Evolutionary conservation across 371 early-diverging fungal genomes (phyloP).

Genomic region (Lichtheimia ramosa): DNA sequence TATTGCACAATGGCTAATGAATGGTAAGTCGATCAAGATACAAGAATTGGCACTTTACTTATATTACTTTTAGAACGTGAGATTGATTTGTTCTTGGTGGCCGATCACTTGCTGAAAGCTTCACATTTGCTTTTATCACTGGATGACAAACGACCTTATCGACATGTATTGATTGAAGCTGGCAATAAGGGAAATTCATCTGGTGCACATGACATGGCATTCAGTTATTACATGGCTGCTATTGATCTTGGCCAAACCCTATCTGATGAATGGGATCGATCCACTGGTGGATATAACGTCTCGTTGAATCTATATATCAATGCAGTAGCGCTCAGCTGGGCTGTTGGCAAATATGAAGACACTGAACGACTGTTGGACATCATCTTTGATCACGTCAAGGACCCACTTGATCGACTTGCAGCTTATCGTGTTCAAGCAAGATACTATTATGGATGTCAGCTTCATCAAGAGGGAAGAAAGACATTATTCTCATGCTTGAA

Average conservation of each 20-base stretch:
- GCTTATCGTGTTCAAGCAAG: conserved; percentile 39
- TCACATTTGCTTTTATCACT: conserved; percentile 16
- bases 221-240: conserved; percentile 32
- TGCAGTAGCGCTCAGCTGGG: conserved; percentile 37
- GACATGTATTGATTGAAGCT: conserved; percentile 29
- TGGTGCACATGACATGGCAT: conserved; percentile 45
- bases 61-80: conserved; percentile 15
- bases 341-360: conserved; percentile 34
- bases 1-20: conserved; percentile 35
- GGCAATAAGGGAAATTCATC: conserved; percentile 36
- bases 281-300: conserved; percentile 11
- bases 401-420: conserved; percentile 32
- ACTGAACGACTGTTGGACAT: conserved; percentile 26
- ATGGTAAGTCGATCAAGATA: conserved; percentile 14
- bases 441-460: conserved; percentile 33
- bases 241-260: conserved; percentile 16
- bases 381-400: conserved; percentile 30
- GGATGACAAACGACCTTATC: conserved; percentile 23
- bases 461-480: conserved; percentile 28
- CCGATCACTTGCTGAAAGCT: conserved; percentile 45
- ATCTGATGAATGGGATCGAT: conserved; percentile 16
- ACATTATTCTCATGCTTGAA: conserved; percentile 28
- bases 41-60: too few species aligned
- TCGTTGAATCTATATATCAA: conserved; percentile 32
- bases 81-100: conserved; percentile 29